Conservation (phyloP, 306 rosid genomes). For the Citrullus colocynthis region DNA sequence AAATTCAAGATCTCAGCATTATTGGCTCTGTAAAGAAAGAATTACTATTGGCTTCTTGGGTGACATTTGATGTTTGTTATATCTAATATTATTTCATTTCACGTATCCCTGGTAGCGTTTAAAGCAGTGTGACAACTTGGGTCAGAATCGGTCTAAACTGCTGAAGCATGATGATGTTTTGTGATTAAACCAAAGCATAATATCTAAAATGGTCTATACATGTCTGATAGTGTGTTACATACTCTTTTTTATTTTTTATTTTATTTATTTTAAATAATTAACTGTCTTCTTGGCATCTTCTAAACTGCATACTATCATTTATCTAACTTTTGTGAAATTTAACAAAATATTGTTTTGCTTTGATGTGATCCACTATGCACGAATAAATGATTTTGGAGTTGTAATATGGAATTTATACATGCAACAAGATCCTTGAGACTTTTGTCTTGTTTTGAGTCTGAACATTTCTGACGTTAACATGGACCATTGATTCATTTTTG, state of each 20-base stretch:
- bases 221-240: not conserved
- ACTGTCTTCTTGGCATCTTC: not conserved
- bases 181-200: not conserved
- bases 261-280: not conserved
- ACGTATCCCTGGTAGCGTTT: not conserved
- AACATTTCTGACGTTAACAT: not conserved
- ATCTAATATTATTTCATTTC: not conserved
- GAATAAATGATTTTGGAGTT: not conserved
- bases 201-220: not conserved
- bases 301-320: not conserved
- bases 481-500: not conserved
- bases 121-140: not conserved
- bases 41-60: not conserved
- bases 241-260: not conserved
- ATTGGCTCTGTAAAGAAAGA: not conserved
- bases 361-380: not conserved
- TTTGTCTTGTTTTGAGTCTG: not conserved
- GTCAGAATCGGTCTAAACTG: not conserved
- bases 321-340: not conserved
- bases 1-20: not conserved
- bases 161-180: not conserved
- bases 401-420: not conserved
- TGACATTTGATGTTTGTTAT: not conserved
- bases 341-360: not conserved
- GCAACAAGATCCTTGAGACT: not conserved